Conservation (phyloP, 805 yeast species). For the Wickerhamiella azyma region DNA sequence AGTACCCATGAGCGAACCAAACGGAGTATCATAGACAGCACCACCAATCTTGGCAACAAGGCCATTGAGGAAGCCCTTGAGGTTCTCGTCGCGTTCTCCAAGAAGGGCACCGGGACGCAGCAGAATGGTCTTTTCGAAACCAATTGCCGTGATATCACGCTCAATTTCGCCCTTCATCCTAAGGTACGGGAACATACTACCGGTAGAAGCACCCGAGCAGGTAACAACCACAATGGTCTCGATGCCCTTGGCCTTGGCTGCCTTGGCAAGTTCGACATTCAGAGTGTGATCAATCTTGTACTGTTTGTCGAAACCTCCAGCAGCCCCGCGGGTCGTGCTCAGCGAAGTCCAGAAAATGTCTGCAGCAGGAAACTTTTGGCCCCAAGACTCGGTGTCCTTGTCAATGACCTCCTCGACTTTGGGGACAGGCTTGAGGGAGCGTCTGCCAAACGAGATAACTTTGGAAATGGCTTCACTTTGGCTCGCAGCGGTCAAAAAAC, state of each 20-base stretch:
- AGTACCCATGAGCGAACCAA: conserved; percentile 26
- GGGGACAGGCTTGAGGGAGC: conserved; percentile 8
- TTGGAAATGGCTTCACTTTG: conserved; percentile 27
- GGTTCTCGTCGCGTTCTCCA: conserved; percentile 39
- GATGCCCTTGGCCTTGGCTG: conserved; percentile 58
- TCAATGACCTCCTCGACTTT: conserved; percentile 32
- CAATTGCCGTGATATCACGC: conserved; percentile 44
- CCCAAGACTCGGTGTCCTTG: conserved; percentile 40
- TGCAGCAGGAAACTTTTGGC: conserved; percentile 25
- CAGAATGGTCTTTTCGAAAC: conserved; percentile 59
- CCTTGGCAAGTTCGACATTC: conserved; percentile 53
- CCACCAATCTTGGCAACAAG: conserved; percentile 29
- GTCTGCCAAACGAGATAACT: conserved; percentile 32
- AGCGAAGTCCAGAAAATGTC: conserved; percentile 47
- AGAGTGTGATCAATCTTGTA: conserved; percentile 60
- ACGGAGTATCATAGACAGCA: conserved; percentile 19
- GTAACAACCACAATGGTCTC: conserved; percentile 56
- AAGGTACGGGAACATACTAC: conserved; percentile 47
- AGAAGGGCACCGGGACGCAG: conserved; percentile 63
- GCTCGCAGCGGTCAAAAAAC: conserved; percentile 36
- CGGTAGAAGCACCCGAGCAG: conserved; percentile 45
- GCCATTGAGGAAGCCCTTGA: conserved; percentile 10
- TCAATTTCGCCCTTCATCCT: conserved; percentile 68
- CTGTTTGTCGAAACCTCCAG: conserved; percentile 62
- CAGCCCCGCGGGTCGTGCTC: conserved; percentile 62